Conservation (phyloP, 164 flowering plant genomes). For the Liriodendron chinense region DNA sequence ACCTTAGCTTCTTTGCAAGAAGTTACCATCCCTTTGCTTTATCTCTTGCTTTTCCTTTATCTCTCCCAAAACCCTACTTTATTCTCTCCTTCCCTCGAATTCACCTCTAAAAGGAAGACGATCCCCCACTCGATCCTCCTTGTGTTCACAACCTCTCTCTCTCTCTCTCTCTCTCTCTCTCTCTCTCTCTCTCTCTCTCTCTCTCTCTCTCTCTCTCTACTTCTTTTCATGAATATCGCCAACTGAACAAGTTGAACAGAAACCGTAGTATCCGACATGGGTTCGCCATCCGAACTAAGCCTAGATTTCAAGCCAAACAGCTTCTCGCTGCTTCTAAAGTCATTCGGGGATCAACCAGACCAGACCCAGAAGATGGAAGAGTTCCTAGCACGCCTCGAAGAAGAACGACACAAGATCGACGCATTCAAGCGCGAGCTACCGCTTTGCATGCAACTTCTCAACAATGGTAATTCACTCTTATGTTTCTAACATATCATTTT, state of each 20-base stretch:
- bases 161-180: constrained; percentile 30
- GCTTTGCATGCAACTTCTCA: constrained; percentile 65
- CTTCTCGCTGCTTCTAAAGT: constrained; percentile 68
- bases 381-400: constrained; percentile 46
- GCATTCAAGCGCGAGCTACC: constrained; percentile 86
- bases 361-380: constrained; percentile 57
- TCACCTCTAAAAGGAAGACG: constrained; percentile 62
- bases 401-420: constrained; percentile 72
- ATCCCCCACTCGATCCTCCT: constrained; percentile 59
- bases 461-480: constrained; percentile 51
- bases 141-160: constrained; percentile 61
- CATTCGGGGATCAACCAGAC: constrained; percentile 60
- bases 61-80: constrained; percentile 45
- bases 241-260: background rate
- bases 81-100: constrained; percentile 64
- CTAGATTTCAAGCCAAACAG: constrained; percentile 72
- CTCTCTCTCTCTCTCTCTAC: background rate
- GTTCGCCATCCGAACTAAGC: constrained; percentile 66
- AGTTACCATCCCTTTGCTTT: constrained; percentile 44
- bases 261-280: constrained; percentile 26
- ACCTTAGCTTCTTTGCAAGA: constrained; percentile 77
- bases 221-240: constrained; percentile 1
- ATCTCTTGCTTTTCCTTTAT: constrained; percentile 33
- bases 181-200: constrained; percentile 23
- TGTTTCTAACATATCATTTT: background rate